Evolutionary conservation across 345 rosid genomes (phyloP).

Genomic region (Salix caprea): DNA sequence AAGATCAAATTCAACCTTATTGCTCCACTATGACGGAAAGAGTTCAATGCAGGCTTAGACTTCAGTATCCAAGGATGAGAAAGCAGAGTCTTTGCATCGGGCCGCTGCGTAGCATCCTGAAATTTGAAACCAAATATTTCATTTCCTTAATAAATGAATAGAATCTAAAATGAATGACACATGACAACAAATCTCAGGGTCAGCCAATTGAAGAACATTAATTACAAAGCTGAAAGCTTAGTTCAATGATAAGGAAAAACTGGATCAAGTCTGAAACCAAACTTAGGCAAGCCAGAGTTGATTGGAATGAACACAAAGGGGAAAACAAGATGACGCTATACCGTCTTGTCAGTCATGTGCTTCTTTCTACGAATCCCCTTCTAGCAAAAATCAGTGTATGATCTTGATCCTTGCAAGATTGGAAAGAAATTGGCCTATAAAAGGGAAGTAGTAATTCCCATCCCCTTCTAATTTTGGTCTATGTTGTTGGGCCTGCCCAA

Average conservation of each 20-base stretch:
- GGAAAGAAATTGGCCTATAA: background rate
- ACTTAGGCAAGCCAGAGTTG: background rate
- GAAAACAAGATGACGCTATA: background rate
- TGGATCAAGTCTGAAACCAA: background rate
- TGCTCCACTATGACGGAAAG: constrained; percentile 78
- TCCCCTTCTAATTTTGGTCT: background rate
- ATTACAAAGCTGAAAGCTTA: background rate
- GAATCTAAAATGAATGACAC: background rate
- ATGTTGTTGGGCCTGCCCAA: background rate
- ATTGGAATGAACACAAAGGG: background rate
- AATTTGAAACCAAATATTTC: constrained; percentile 17
- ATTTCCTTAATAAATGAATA: background rate
- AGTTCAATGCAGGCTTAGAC: constrained; percentile 76
- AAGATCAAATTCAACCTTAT: constrained; percentile 42
- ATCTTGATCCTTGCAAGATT: background rate
- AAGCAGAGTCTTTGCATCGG: constrained; percentile 95
- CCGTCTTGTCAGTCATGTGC: background rate
- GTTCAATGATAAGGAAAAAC: background rate
- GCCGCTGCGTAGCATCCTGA: constrained; percentile 97
- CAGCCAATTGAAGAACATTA: background rate
- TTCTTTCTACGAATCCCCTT: background rate
- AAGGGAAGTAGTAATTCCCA: background rate
- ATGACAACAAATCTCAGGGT: background rate
- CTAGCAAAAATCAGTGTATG: background rate
- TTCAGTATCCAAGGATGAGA: constrained; percentile 98